A percentile compares a stretch with the other conserved stretches of the same genome.
These are phyloP conservation scores for Lactarius sanguifluus DNA, from an alignment of 768 basidiomycete genomes.

Conservation along the genomic window DNA sequence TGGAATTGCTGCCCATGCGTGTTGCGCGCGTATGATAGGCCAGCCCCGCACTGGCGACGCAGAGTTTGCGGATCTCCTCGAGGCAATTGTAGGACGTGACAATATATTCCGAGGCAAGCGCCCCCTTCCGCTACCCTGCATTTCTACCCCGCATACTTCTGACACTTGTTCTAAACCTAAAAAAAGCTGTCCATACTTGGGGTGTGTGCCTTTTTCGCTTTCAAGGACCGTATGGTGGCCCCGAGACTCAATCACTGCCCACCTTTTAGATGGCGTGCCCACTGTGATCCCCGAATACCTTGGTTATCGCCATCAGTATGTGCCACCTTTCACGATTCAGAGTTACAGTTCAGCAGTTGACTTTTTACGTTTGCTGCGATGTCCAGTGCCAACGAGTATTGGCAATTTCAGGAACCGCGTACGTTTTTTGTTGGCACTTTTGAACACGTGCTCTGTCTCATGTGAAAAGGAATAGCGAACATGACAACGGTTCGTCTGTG, in stretches of 20 bases:
- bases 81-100: constrained; percentile 38
- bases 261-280: constrained; percentile 47
- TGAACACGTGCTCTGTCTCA: neutral
- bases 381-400: constrained; percentile 43
- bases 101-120: constrained; percentile 46
- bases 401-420: constrained; percentile 49
- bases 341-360: neutral
- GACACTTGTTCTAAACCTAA: neutral
- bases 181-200: constrained; percentile 46
- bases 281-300: constrained; percentile 47
- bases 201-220: constrained; percentile 34
- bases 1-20: neutral
- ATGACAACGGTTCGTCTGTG: constrained; percentile 44
- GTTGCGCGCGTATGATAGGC: constrained; percentile 38
- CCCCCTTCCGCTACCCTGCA: neutral
- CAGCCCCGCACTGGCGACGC: constrained; percentile 51
- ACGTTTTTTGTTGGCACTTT: constrained; percentile 5
- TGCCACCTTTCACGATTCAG: neutral
- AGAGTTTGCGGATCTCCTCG: constrained; percentile 43
- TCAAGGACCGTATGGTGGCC: neutral
- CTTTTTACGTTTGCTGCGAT: neutral
- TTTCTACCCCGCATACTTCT: constrained; percentile 12
- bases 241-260: neutral
- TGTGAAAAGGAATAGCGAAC: constrained; percentile 28
- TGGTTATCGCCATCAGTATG: constrained; percentile 51